These are phyloP conservation scores for Fusarium sororula DNA, from an alignment of 2,329 filamentous ascomycete genomes.

Conservation along the genomic window DNA sequence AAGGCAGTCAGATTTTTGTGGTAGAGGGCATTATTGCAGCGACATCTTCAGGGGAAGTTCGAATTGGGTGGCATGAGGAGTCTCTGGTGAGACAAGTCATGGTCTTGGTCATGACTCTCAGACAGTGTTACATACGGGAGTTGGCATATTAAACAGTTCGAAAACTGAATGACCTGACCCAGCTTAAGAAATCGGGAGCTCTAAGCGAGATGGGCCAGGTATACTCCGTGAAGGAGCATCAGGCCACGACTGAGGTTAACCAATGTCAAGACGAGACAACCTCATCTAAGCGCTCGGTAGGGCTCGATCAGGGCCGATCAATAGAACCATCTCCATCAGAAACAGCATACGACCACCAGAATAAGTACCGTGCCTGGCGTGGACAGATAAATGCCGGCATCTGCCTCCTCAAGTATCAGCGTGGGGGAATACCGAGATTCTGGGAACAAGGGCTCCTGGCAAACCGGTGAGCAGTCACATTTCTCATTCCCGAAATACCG, in stretches of 20 bases:
- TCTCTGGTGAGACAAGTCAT: background rate
- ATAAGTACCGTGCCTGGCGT: slow-evolving; percentile 1
- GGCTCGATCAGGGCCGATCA: background rate
- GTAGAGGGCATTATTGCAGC: background rate
- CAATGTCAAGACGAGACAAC: background rate
- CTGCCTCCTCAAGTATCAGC: slow-evolving; percentile 9
- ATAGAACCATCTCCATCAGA: background rate
- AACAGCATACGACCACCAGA: background rate
- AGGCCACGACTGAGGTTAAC: background rate
- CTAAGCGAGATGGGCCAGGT: background rate
- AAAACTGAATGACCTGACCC: background rate
- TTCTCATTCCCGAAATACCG: slow-evolving; percentile 24
- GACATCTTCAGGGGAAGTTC: background rate
- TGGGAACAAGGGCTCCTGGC: slow-evolving; percentile 34
- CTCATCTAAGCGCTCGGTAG: background rate
- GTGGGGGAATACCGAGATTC: slow-evolving; percentile 32
- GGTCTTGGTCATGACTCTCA: background rate
- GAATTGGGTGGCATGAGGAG: background rate
- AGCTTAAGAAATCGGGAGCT: background rate
- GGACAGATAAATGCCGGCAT: slow-evolving; percentile 10
- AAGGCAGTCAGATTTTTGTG: background rate
- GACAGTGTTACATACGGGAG: background rate
- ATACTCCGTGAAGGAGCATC: background rate
- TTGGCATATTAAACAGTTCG: slow-evolving; percentile 3
- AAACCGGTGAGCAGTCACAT: slow-evolving; percentile 40